Percentiles rank a stretch among this genome's conserved stretches.
These are phyloP conservation scores for Mycena albidolilacea DNA, from an alignment of 768 basidiomycete species.

Conservation along the genomic window DNA sequence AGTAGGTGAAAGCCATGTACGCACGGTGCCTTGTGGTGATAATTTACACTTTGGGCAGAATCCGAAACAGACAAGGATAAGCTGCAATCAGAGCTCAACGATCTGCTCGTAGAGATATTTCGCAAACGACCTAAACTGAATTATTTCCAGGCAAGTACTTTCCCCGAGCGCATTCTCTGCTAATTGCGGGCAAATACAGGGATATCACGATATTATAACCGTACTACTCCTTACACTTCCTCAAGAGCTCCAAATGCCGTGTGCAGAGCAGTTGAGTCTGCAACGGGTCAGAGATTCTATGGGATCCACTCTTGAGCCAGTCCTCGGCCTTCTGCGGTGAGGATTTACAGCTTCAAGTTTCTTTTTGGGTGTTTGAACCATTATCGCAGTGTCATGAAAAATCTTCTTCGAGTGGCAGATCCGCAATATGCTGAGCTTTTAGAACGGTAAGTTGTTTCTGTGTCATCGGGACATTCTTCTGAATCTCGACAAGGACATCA, in stretches of 20 bases:
- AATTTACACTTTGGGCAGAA: conserved; percentile 31
- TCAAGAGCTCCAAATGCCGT: conserved; percentile 66
- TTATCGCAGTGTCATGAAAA: conserved; percentile 75
- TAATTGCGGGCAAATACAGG: conserved; percentile 58
- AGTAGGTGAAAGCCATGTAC: conserved; percentile 70
- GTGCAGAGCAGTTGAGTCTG: conserved; percentile 81
- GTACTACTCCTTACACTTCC: conserved; percentile 86
- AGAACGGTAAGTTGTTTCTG: conserved; percentile 64
- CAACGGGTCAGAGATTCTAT: conserved; percentile 90
- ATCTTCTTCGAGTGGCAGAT: conserved; percentile 80
- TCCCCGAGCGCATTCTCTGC: background rate
- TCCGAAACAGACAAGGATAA: conserved; percentile 59
- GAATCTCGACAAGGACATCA: conserved; percentile 63
- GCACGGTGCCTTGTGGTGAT: conserved; percentile 6
- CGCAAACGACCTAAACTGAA: conserved; percentile 78
- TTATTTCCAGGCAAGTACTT: conserved; percentile 83
- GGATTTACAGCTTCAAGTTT: conserved; percentile 22
- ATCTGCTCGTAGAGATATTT: conserved; percentile 82
- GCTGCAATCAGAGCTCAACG: conserved; percentile 77
- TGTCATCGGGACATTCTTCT: conserved; percentile 13
- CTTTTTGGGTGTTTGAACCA: conserved; percentile 3
- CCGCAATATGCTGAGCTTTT: conserved; percentile 77
- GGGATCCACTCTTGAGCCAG: conserved; percentile 87
- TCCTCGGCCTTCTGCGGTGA: conserved; percentile 85
- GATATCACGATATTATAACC: conserved; percentile 93